Percentiles rank a stretch among this genome's conserved stretches.
Evolutionary conservation across 257 asterid genomes (phyloP).

Genomic region (Ocimum tenuiflorum): DNA sequence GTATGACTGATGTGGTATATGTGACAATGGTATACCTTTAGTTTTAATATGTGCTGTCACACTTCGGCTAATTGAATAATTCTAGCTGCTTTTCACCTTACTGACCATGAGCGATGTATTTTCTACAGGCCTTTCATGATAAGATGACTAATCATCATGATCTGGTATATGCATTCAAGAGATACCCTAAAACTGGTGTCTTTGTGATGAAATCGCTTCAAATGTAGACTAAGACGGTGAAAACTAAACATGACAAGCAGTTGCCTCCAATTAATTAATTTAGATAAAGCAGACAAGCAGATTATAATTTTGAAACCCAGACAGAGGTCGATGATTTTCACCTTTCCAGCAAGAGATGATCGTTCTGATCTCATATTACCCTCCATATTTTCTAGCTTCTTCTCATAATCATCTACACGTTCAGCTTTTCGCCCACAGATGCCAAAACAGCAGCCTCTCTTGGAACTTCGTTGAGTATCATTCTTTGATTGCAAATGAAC

Average conservation of each 20-base stretch:
- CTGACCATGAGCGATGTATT: background rate
- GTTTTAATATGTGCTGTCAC: background rate
- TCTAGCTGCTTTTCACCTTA: background rate
- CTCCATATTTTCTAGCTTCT: constrained; percentile 66
- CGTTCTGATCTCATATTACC: constrained; percentile 59
- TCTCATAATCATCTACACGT: constrained; percentile 53
- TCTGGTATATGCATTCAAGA: background rate
- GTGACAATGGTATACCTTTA: too few species aligned
- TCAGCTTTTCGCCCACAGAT: constrained; percentile 50
- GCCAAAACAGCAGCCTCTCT: constrained; percentile 59
- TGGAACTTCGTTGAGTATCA: constrained; percentile 31
- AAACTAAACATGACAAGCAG: background rate
- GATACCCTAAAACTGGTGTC: background rate
- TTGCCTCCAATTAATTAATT: background rate
- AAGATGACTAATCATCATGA: background rate
- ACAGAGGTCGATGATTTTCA: constrained; percentile 23
- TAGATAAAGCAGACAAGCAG: background rate
- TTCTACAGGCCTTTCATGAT: background rate
- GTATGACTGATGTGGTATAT: background rate
- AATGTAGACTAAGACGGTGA: background rate
- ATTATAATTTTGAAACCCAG: background rate
- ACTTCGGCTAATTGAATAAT: background rate
- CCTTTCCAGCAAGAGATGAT: constrained; percentile 56
- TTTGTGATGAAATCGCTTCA: background rate
- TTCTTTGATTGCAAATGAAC: constrained; percentile 41